Base-by-base conservation (phyloP, 2,329 filamentous ascomycete genomes). In the Cytospora chrysosperma region DNA sequence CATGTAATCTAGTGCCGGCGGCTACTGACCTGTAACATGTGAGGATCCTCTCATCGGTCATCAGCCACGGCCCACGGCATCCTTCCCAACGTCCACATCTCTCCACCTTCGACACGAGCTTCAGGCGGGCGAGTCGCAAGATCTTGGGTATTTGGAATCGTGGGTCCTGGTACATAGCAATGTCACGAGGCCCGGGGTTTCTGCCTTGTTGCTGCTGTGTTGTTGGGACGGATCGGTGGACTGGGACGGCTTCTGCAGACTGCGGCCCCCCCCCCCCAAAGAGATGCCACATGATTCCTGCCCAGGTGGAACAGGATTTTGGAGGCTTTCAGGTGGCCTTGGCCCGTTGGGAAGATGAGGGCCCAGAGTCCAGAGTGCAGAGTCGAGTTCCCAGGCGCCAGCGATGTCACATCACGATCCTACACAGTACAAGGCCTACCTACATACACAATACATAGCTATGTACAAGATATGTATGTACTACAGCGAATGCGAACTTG, bases 261-360 rank as follows among this genome's bases (percentile, higher is more conserved):
- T 54, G 61, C 47, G 56, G 64, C 32, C 47, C 56, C 28, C 30
- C n/a, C n/a, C n/a, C n/a, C n/a, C n/a, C n/a, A 59, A 40, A 57
- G 13, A 34, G 9, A 10, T 34, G 32, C 13, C 32, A 12, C 61
- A 52, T 61, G 64, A 64, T 65, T 57, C 53, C n/a, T n/a, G n/a
- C n/a, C n/a, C n/a, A n/a, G n/a, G n/a, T 59, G 56, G 64, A 32
- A 65, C 57, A 56, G 53, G 56, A 51, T 40, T 63, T 58, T 57
- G 54, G 37, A 59, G 37, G 40, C 19, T 37, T 57, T n/a, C 53
- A 60, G 54, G 56, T 58, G 61, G 58, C 56, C 52, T n/a, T n/a
- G n/a, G n/a, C n/a, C n/a, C 47, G 17, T 47, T 37, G 52, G 21
- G 37, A 34, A 60, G 58, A 37, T 15, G 27, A 51, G 53, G 32